Base-by-base conservation (phyloP, 352 stramenopile genomes). In the Phytophthora capsici region DNA sequence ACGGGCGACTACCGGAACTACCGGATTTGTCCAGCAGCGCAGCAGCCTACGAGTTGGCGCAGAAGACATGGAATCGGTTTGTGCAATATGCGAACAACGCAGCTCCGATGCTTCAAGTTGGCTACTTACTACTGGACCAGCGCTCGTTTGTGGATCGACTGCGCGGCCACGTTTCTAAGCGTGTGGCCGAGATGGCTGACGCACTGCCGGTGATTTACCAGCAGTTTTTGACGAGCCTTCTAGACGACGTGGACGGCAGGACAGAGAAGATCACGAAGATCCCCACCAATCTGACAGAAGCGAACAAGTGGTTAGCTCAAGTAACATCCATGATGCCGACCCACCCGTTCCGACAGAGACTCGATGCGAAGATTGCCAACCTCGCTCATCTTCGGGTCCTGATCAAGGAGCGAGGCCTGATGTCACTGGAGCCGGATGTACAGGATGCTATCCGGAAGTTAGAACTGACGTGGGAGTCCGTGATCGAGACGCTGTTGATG, bases 191-290 rank as follows among this genome's bases (percentile, higher is more conserved):
- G 41, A 82, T 89, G 71, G 58, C 82, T 17, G 56, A 77, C 7
- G 57, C 75, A 3, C 52, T 90, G 5, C 84, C 84, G 1, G 59
- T 57, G 9, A 69, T 89, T 5, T 92, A 92, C 48, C 66, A 77
- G 30, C 66, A 78, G 14, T 79, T 89, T 25, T 44, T 90, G 5
- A 51, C 52, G 3, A 74, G 73, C 37, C 52, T 90, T 17, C 38
- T 92, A 22, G n/a, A 55, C 6, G 80, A 88, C 37, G 71, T 88
- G 7, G 78, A 88, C 47, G 74, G 69, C 16, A 57, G 71, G 1
- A 80, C 90, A n/a, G 80, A 90, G 6, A 69, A 70, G 12, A 69
- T 90, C 10, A 90, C 78, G 8, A 85, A 76, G 19, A 88, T 92
- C 17, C 82, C 84, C 0, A 87, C 66, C 1, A 89, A 53, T 9